These are phyloP conservation scores for Leccinum fallax DNA, from an alignment of 1,284 basidiomycete species.

Conservation along the genomic window DNA sequence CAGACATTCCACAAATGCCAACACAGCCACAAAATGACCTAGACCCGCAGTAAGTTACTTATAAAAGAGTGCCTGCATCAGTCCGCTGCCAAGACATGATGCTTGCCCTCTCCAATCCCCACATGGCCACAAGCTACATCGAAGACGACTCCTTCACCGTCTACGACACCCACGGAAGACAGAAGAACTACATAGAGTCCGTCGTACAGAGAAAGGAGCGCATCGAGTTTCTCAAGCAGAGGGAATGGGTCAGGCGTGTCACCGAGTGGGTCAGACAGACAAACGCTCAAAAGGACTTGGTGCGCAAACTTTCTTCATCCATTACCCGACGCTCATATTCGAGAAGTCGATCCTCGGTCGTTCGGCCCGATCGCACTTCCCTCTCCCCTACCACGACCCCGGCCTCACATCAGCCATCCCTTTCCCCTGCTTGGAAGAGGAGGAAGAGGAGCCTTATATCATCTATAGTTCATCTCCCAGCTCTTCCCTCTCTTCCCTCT, in stretches of 20 bases:
- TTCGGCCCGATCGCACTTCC: constrained; percentile 9
- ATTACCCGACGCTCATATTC: not conserved
- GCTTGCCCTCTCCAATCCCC: constrained; percentile 20
- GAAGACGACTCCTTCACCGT: not conserved
- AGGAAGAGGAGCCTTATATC: constrained; percentile 36
- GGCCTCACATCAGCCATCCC: constrained; percentile 27
- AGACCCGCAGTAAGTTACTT: constrained; percentile 17
- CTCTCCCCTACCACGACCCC: constrained; percentile 18
- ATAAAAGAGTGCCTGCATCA: constrained; percentile 11
- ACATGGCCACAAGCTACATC: constrained; percentile 5
- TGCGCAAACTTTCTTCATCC: not conserved
- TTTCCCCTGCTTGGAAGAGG: constrained; percentile 33
- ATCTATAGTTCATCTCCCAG: constrained; percentile 40
- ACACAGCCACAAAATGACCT: constrained; percentile 33
- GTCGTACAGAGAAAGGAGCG: constrained; percentile 32
- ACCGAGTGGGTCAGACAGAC: constrained; percentile 40
- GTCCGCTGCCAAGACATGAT: constrained; percentile 12
- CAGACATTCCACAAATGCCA: constrained; percentile 26
- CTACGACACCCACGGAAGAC: constrained; percentile 33
- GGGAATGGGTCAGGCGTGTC: constrained; percentile 39
- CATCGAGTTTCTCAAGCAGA: constrained; percentile 37
- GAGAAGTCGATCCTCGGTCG: constrained; percentile 27
- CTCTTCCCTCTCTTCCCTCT: constrained; percentile 36
- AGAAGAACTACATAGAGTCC: constrained; percentile 31
- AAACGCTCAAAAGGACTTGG: constrained; percentile 30